Conservation (phyloP, 257 asterid genomes). For the Jasminum sambac region DNA sequence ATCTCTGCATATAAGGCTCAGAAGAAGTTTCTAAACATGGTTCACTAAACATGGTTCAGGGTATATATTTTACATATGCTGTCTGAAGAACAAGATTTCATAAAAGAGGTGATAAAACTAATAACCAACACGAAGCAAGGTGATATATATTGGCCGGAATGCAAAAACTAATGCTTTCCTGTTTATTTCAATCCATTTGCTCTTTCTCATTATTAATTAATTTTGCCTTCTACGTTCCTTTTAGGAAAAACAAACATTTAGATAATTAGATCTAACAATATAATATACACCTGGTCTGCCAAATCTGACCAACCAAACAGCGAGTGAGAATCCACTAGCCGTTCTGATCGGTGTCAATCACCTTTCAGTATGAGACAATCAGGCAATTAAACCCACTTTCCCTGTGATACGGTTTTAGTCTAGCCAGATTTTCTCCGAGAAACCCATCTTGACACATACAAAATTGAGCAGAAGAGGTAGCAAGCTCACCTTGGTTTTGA, state of each 20-base stretch:
- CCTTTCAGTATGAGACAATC: background rate
- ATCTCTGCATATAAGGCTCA: background rate
- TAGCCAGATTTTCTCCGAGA: background rate
- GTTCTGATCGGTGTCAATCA: background rate
- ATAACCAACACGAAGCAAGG: slow-evolving; percentile 10
- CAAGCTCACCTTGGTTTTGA: slow-evolving; percentile 62
- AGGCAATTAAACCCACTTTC: background rate
- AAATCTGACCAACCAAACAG: background rate
- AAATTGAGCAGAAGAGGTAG: slow-evolving; percentile 13
- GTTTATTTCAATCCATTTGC: background rate
- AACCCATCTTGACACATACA: background rate
- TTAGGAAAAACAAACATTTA: no score
- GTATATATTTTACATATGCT: slow-evolving; percentile 6
- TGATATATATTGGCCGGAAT: slow-evolving; percentile 7
- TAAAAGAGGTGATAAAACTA: background rate
- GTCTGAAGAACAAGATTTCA: background rate
- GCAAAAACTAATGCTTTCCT: background rate
- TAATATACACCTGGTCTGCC: background rate
- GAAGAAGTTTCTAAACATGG: slow-evolving; percentile 8
- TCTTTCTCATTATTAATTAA: no score
- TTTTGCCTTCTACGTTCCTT: no score
- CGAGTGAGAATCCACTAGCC: background rate
- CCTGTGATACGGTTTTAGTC: background rate
- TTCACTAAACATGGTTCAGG: slow-evolving; percentile 8
- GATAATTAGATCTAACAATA: background rate